Evolutionary conservation across 1,284 basidiomycete genomes (phyloP), one percentile per base, ranked within the genome.

Genomic region (Cystobasidiaceae sp.): DNA sequence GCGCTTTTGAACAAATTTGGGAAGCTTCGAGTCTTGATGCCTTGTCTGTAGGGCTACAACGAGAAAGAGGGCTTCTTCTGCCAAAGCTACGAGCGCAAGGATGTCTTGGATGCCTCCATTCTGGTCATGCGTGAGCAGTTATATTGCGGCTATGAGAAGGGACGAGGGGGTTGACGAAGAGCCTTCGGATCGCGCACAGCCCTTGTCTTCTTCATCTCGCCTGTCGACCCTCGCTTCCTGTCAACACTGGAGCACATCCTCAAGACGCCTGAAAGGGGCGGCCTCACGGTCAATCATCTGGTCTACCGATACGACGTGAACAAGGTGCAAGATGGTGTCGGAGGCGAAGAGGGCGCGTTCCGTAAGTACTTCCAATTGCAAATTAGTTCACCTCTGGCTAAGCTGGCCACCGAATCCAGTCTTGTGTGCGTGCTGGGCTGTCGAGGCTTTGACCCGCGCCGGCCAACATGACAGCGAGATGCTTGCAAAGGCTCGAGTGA

Each of bases 281-380:
- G 58, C 33, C 44, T 68, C 27, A 68, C 67, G 8, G 68, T 66
- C 30, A 74, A 73, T 69, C 66, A 67, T 52, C 79, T 88, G 8
- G 87, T 89, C 4, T 89, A 85, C 72, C 84, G 88, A 1, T 91
- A 86, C 88, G 60, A 57, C 50, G 37, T 58, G 11, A 78, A 75
- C 30, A 87, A 88, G 75, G 84, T 88, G 0, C 86, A 90, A 66
- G 93, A 94, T 74, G 93, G 92, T 6, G 89, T 94, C 19, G 92
- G 92, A 4, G 92, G 93, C 0, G 89, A 92, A 70, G 92, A 93
- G 77, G 92, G 91, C n/a, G 77, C 78, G 49, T 52, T 41, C 15
- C 45, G 34, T 45, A 32, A 50, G 61, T 44, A 32, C 37, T 30
- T 13, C 11, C 67, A 51, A 51, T 57, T 50, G 64, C 49, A 55